These are phyloP conservation scores for Monilinia polystroma DNA, from an alignment of 2,329 filamentous ascomycete species.

Conservation along the genomic window DNA sequence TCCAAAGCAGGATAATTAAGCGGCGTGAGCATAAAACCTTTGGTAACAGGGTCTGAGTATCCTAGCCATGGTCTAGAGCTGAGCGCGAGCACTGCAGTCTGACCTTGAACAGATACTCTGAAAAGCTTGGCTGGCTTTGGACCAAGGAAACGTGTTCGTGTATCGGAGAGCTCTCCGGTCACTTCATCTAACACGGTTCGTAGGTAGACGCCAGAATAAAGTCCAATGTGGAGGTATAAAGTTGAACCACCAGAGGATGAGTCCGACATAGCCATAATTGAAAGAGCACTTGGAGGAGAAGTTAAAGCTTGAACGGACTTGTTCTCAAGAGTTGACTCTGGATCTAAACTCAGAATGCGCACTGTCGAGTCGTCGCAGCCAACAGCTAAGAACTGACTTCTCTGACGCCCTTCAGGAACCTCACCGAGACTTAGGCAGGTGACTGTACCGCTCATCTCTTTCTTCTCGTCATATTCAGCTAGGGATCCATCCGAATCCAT, in stretches of 20 bases:
- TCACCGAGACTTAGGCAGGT: slow-evolving; percentile 92
- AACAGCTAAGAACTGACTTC: slow-evolving; percentile 91
- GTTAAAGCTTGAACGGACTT: slow-evolving; percentile 94
- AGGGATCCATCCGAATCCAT: slow-evolving; percentile 90
- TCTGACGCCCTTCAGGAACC: slow-evolving; percentile 82
- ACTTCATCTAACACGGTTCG: slow-evolving; percentile 93
- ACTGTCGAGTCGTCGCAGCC: slow-evolving; percentile 97
- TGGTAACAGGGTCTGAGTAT: slow-evolving; percentile 84
- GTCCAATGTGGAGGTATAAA: slow-evolving; percentile 90
- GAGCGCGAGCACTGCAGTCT: slow-evolving; percentile 81
- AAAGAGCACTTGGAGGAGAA: slow-evolving; percentile 81
- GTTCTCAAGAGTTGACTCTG: slow-evolving; percentile 85
- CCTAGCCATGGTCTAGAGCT: slow-evolving; percentile 96
- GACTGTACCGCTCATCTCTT: slow-evolving; percentile 92
- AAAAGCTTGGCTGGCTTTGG: slow-evolving; percentile 88
- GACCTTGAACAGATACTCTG: slow-evolving; percentile 81
- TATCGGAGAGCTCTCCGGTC: slow-evolving; percentile 93
- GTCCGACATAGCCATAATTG: slow-evolving; percentile 94
- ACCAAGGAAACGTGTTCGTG: slow-evolving; percentile 89
- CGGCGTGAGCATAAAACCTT: slow-evolving; percentile 88
- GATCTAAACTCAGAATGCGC: slow-evolving; percentile 84
- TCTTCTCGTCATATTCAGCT: slow-evolving; percentile 92
- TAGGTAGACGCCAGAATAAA: slow-evolving; percentile 94
- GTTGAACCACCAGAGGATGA: slow-evolving; percentile 85
- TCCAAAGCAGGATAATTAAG: slow-evolving; percentile 85